Evolutionary conservation across 495 filamentous ascomycete species (phyloP).

Genomic region (Aspergillus coremiiformis): DNA sequence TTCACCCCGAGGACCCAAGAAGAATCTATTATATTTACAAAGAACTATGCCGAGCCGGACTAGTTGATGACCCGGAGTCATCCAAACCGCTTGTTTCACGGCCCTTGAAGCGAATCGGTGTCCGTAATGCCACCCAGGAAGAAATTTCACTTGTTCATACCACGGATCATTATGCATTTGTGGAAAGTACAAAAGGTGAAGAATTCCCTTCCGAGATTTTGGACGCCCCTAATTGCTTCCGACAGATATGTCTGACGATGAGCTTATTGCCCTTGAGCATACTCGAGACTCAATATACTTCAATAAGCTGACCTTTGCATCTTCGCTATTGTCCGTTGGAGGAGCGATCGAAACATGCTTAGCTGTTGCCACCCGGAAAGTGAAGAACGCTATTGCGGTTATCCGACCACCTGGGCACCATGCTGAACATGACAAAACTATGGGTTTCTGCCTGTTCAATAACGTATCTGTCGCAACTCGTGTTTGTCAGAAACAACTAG

Average conservation of each 20-base stretch:
- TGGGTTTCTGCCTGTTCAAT: slow-evolving; percentile 96
- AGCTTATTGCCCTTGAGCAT: slow-evolving; percentile 57
- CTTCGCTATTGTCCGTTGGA: slow-evolving; percentile 77
- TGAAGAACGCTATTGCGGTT: slow-evolving; percentile 91
- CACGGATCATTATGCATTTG: slow-evolving; percentile 66
- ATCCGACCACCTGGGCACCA: slow-evolving; percentile 95
- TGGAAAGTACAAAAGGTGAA: slow-evolving; percentile 51
- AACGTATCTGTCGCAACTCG: slow-evolving; percentile 88
- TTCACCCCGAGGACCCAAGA: slow-evolving; percentile 90
- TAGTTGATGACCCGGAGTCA: slow-evolving; percentile 54
- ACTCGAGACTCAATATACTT: slow-evolving; percentile 84
- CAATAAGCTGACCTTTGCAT: slow-evolving; percentile 70
- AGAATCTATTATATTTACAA: slow-evolving; percentile 86
- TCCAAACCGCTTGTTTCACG: slow-evolving; percentile 42
- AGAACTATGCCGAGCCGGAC: slow-evolving; percentile 66
- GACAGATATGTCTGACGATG: slow-evolving; percentile 47
- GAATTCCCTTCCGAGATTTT: background rate
- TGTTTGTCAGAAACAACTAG: slow-evolving; percentile 70
- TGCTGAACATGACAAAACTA: slow-evolving; percentile 72
- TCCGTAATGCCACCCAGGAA: slow-evolving; percentile 62
- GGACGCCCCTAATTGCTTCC: slow-evolving; percentile 1
- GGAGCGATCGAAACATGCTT: slow-evolving; percentile 92
- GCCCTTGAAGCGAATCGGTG: slow-evolving; percentile 68
- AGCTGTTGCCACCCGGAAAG: slow-evolving; percentile 65
- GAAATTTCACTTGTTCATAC: slow-evolving; percentile 77